These are phyloP conservation scores for Thalassiosira mediterranea DNA, from an alignment of 352 stramenopile species.

Conservation along the genomic window DNA sequence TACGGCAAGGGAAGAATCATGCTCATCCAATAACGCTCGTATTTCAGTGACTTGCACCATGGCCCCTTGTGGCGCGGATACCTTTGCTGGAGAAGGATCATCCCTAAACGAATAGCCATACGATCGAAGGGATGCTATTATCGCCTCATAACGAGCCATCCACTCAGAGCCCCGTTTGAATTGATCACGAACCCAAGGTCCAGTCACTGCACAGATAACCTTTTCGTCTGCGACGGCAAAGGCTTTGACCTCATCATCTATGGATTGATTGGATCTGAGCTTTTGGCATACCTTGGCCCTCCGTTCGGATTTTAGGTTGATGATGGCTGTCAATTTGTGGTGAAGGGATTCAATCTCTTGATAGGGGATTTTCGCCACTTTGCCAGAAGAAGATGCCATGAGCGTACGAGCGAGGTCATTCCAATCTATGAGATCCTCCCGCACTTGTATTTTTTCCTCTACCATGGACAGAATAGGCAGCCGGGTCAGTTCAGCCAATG, in stretches of 20 bases:
- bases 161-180: slow-evolving; percentile 59
- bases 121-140: slow-evolving; percentile 57
- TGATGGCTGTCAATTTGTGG: slow-evolving; percentile 44
- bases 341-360: slow-evolving; percentile 51
- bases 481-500: slow-evolving; percentile 48
- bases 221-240: slow-evolving; percentile 63
- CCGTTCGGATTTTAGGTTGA: slow-evolving; percentile 41
- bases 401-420: slow-evolving; percentile 33
- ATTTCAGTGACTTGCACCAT: slow-evolving; percentile 72
- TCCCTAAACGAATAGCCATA: slow-evolving; percentile 55
- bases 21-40: slow-evolving; percentile 54
- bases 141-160: slow-evolving; percentile 61
- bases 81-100: slow-evolving; percentile 5
- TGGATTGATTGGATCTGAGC: slow-evolving; percentile 39
- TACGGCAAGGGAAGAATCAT: slow-evolving; percentile 45
- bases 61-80: too few species aligned
- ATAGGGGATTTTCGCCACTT: slow-evolving; percentile 37
- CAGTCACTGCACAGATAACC: slow-evolving; percentile 35
- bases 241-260: slow-evolving; percentile 59
- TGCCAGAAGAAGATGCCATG: slow-evolving; percentile 17
- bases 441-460: slow-evolving; percentile 68
- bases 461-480: slow-evolving; percentile 60
- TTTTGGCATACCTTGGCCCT: slow-evolving; percentile 42
- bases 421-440: slow-evolving; percentile 65
- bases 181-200: slow-evolving; percentile 38